phyloP scores from a whole-genome alignment of 2,329 filamentous ascomycete genomes.

The Mollisia scopiformis region DNA sequence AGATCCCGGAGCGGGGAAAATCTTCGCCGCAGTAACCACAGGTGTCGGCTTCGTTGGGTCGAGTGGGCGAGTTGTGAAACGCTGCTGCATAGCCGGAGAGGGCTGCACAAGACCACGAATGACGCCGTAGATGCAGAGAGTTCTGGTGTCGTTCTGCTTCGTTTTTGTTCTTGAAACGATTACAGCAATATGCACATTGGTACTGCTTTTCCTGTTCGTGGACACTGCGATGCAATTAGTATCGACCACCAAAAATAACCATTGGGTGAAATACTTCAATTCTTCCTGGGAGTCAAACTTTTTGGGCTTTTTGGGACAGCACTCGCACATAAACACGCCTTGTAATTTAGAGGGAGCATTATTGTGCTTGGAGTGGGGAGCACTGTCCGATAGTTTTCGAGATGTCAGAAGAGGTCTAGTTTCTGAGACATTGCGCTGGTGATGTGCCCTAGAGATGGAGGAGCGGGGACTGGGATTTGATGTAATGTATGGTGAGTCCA shows the following conservation, averaged over 20 bases:
- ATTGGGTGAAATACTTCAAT: constrained; percentile 65
- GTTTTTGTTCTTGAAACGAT: constrained; percentile 99
- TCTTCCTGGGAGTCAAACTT: constrained; percentile 88
- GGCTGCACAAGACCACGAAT: constrained; percentile 97
- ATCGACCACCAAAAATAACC: not conserved
- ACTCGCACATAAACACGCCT: constrained; percentile 79
- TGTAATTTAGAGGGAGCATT: constrained; percentile 55
- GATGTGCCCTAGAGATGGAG: constrained; percentile 37
- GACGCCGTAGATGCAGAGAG: constrained; percentile 85
- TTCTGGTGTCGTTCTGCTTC: constrained; percentile 97
- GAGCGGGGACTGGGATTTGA: constrained; percentile 43
- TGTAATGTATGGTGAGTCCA: constrained; percentile 55
- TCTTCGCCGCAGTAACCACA: constrained; percentile 97
- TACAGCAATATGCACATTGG: constrained; percentile 87
- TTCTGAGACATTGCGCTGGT: constrained; percentile 41
- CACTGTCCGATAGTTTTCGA: constrained; percentile 51
- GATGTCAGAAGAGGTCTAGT: constrained; percentile 40
- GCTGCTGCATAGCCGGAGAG: constrained; percentile 77
- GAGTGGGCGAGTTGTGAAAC: constrained; percentile 79
- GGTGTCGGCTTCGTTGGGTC: constrained; percentile 71
- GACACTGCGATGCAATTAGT: constrained; percentile 54
- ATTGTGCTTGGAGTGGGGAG: constrained; percentile 43
- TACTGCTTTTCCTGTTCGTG: constrained; percentile 98
- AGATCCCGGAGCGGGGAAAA: constrained; percentile 54
- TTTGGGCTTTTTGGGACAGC: constrained; percentile 95